These are phyloP conservation scores for Cryptococcus sp. DNA, from an alignment of 1,284 basidiomycete genomes.

Conservation along the genomic window DNA sequence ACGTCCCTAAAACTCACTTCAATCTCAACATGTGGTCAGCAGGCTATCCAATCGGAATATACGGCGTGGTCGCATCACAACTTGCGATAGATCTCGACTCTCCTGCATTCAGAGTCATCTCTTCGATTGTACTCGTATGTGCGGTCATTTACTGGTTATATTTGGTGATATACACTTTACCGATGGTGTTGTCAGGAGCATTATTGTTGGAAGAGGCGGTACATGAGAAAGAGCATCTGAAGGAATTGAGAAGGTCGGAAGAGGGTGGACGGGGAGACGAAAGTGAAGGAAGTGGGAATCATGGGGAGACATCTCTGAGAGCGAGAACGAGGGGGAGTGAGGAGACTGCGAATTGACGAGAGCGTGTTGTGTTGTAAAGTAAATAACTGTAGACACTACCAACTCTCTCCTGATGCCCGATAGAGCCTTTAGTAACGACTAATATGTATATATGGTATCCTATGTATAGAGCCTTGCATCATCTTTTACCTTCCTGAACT, in stretches of 20 bases:
- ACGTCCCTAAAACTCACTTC: constrained; percentile 10
- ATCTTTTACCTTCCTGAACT: no score
- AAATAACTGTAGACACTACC: no score
- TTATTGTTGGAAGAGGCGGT: constrained; percentile 11
- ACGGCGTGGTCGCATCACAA: constrained; percentile 14
- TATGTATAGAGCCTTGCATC: no score
- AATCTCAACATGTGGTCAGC: constrained; percentile 20
- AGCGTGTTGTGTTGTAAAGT: no score
- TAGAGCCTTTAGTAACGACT: no score
- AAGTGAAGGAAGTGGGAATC: neutral
- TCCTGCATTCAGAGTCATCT: constrained; percentile 12
- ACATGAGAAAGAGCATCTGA: constrained; percentile 4
- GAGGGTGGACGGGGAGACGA: neutral
- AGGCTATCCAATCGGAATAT: constrained; percentile 13
- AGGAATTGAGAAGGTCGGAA: constrained; percentile 1
- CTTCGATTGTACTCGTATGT: constrained; percentile 8
- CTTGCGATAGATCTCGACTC: constrained; percentile 17
- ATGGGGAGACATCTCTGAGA: no score
- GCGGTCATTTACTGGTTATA: constrained; percentile 16
- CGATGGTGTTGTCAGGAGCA: constrained; percentile 13
- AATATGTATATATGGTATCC: no score
- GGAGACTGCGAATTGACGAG: no score
- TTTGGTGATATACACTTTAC: constrained; percentile 11
- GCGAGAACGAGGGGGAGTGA: no score
- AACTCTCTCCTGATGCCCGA: no score